These are phyloP conservation scores for Adansonia grandidieri DNA, from an alignment of 441 rosid genomes.

Conservation along the genomic window DNA sequence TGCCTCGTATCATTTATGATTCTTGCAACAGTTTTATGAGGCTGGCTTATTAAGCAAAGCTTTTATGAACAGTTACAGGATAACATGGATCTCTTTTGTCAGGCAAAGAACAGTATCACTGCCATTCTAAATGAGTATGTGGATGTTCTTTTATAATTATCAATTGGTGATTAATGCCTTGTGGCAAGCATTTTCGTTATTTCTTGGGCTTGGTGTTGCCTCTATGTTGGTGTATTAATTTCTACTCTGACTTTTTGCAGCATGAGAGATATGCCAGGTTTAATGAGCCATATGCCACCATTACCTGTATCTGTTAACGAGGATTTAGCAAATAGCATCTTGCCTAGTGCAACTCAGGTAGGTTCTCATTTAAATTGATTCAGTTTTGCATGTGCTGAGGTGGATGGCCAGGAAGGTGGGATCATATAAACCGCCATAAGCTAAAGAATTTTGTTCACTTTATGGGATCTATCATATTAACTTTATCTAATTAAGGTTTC, in stretches of 20 bases:
- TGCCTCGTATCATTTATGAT: not conserved
- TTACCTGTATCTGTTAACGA: conserved; percentile 75
- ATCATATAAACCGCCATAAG: not conserved
- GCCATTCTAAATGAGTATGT: conserved; percentile 88
- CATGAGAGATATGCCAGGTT: conserved; percentile 85
- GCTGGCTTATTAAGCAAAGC: conserved; percentile 29
- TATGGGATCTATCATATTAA: not conserved
- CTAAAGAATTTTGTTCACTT: not conserved
- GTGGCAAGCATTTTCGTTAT: conserved; percentile 20
- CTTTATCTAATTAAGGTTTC: conserved; percentile 17
- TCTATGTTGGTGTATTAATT: conserved; percentile 29
- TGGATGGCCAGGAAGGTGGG: not conserved
- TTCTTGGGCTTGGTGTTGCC: conserved; percentile 15
- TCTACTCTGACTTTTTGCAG: conserved; percentile 47
- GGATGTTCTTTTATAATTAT: conserved; percentile 30
- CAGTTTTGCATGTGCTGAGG: conserved; percentile 5
- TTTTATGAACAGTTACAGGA: conserved; percentile 82
- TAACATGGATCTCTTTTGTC: conserved; percentile 75
- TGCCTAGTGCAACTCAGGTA: conserved; percentile 61
- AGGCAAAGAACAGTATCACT: conserved; percentile 73
- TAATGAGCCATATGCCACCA: conserved; percentile 97
- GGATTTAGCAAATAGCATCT: conserved; percentile 69
- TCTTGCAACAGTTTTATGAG: conserved; percentile 20
- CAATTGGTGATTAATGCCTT: conserved; percentile 27
- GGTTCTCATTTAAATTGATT: conserved; percentile 24